phyloP scores from a whole-genome alignment of 192 early-diverging fungal genomes.

The Diversispora epigaea region DNA sequence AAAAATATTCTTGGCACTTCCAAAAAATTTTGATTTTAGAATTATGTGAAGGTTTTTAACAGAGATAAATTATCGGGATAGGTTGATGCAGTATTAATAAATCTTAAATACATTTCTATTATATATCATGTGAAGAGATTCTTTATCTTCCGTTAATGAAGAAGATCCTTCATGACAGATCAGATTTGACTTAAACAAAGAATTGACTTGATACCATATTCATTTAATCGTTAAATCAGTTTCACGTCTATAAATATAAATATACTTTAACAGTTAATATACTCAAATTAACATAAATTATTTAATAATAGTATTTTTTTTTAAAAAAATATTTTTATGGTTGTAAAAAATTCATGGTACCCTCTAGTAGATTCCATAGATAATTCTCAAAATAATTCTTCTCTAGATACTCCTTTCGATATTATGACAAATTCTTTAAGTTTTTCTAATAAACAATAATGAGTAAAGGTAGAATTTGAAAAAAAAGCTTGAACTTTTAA shows the following conservation, averaged over 20 bases:
- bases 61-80: too few species aligned
- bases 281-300: slow-evolving; percentile 31
- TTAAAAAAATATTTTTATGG: too few species aligned
- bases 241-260: slow-evolving; percentile 67
- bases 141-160: slow-evolving; percentile 25
- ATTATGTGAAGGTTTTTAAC: too few species aligned
- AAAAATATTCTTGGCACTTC: too few species aligned
- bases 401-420: too few species aligned
- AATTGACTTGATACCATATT: slow-evolving; percentile 75
- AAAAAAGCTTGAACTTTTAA: too few species aligned
- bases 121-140: neutral
- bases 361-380: neutral
- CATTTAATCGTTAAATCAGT: slow-evolving; percentile 60
- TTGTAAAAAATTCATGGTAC: neutral
- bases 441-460: too few species aligned
- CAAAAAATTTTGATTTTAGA: too few species aligned
- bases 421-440: too few species aligned
- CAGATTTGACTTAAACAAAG: slow-evolving; percentile 87
- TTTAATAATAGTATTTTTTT: neutral
- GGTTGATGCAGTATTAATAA: too few species aligned
- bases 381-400: too few species aligned
- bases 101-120: slow-evolving; percentile 69
- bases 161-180: slow-evolving; percentile 58
- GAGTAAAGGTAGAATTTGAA: too few species aligned
- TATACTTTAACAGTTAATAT: slow-evolving; percentile 11